Evolutionary conservation across 495 filamentous ascomycete genomes (phyloP), one percentile per base, ranked within the genome.

Genomic region (Aspergillus cavernicola): DNA sequence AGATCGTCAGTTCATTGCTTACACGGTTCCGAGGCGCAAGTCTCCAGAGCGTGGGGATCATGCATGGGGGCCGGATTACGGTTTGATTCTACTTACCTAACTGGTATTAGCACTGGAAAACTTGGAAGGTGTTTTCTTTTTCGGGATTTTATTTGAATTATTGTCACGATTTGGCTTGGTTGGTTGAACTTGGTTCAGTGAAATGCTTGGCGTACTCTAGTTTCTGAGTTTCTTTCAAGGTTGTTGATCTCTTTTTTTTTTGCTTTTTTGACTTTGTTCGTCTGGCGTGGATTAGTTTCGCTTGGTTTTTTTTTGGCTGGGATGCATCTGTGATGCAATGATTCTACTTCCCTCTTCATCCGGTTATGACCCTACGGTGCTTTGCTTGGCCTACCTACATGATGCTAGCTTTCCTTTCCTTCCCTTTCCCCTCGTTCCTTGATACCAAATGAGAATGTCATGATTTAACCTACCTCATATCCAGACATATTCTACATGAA

Each of bases 1-100:
- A 74, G 36, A 69, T 76, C 52, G 81, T 76, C 6, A 58, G 66
- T 1, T 72, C 70, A 10, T 54, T 76, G 4, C 54, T 73, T n/a
- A 61, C 66, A 16, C 61, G 61, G 6, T 70, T 66, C 31, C 64
- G 65, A 23, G 58, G 65, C 9, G 46, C 60, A 36, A 56, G 53
- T 48, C 54, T 61, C 26, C 59, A 65, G 48, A 48, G 44, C 29
- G 55, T 64, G 23, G 61, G 61, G 46, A 52, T 64, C 22, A 52
- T 64, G 58, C 61, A 64, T 52, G 38, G 45, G 23, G 61, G 55
- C 8, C 52, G 52, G 16, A 58, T 64, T 42, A 52, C 56, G 11
- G 56, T 59, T 20, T 63, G 33, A 39, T 7, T 20, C n/a, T n/a
- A n/a, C n/a, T n/a, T n/a, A n/a, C n/a, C n/a, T n/a, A n/a, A n/a